These are phyloP conservation scores for Russula sp. DNA, from an alignment of 768 basidiomycete species.

Conservation along the genomic window DNA sequence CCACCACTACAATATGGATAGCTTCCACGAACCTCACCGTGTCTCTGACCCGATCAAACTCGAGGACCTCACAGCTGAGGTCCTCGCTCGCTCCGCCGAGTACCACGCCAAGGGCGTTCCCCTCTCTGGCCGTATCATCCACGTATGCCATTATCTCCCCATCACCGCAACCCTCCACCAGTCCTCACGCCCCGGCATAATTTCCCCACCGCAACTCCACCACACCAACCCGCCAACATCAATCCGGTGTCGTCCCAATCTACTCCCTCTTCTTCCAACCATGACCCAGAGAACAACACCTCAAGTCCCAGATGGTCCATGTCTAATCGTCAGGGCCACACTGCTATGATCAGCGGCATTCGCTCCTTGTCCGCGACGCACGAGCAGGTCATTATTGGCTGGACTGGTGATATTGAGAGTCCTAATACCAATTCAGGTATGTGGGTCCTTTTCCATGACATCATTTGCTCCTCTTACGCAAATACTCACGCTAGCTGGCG, in stretches of 20 bases:
- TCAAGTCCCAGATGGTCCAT: conserved; percentile 62
- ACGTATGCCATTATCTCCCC: conserved; percentile 89
- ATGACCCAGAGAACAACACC: conserved; percentile 30
- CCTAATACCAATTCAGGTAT: conserved; percentile 36
- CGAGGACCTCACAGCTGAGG: conserved; percentile 70
- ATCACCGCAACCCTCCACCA: conserved; percentile 59
- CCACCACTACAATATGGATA: conserved; percentile 50
- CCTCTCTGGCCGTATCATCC: conserved; percentile 86
- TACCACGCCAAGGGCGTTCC: conserved; percentile 66
- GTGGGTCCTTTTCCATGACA: conserved; percentile 25
- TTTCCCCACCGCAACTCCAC: conserved; percentile 76
- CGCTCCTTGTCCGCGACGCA: conserved; percentile 77
- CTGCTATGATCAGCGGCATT: conserved; percentile 94
- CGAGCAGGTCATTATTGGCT: conserved; percentile 89
- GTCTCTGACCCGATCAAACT: conserved; percentile 52
- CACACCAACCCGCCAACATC: conserved; percentile 52
- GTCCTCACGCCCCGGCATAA: conserved; percentile 45
- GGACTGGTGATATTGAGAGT: conserved; percentile 83
- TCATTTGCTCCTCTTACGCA: background rate
- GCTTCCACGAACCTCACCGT: conserved; percentile 58
- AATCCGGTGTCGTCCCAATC: conserved; percentile 33
- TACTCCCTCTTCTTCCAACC: conserved; percentile 24
- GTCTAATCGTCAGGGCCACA: conserved; percentile 78
- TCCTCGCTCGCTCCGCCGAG: conserved; percentile 66
- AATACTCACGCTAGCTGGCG: conserved; percentile 31